A percentile compares a stretch with the other conserved stretches of the same genome.
phyloP scores from a whole-genome alignment of 2,329 filamentous ascomycete species.

The Colletotrichum tabaci region DNA sequence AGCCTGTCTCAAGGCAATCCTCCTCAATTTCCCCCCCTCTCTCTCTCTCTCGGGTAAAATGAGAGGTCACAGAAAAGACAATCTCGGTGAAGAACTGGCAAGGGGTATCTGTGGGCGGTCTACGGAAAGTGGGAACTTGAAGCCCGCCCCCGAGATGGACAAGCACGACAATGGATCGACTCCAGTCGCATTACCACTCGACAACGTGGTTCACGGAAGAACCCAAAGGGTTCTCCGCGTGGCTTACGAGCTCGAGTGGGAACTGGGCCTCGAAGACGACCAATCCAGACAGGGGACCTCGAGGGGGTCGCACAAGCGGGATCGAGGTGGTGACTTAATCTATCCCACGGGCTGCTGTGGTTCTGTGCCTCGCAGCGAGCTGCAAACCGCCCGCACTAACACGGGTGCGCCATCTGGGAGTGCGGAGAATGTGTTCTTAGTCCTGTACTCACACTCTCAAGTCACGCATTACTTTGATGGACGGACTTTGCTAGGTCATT shows the following conservation, averaged over 20 bases:
- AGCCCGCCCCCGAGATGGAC: neutral
- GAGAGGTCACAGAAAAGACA: too few relatives aligned
- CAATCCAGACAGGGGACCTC: neutral
- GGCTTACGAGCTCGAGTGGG: neutral
- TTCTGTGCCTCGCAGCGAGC: slow-evolving; percentile 4
- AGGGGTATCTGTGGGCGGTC: neutral
- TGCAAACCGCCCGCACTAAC: neutral
- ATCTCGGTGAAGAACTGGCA: neutral
- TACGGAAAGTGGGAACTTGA: neutral
- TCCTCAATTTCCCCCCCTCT: too few relatives aligned
- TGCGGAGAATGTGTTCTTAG: neutral
- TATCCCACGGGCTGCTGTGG: neutral
- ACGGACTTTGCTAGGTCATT: too few relatives aligned
- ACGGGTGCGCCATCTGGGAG: neutral
- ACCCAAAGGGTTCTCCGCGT: slow-evolving; percentile 8
- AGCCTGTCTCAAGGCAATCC: too few relatives aligned
- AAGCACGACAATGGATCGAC: neutral
- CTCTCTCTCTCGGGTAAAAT: too few relatives aligned
- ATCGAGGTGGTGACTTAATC: neutral
- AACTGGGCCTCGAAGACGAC: too few relatives aligned
- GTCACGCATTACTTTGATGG: neutral
- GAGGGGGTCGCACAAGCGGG: neutral
- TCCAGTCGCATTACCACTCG: neutral
- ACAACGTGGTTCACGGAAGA: slow-evolving; percentile 26
- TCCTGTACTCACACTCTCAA: too few relatives aligned